Base-by-base conservation (phyloP, 2,329 filamentous ascomycete species). In the Nemania sp. region DNA sequence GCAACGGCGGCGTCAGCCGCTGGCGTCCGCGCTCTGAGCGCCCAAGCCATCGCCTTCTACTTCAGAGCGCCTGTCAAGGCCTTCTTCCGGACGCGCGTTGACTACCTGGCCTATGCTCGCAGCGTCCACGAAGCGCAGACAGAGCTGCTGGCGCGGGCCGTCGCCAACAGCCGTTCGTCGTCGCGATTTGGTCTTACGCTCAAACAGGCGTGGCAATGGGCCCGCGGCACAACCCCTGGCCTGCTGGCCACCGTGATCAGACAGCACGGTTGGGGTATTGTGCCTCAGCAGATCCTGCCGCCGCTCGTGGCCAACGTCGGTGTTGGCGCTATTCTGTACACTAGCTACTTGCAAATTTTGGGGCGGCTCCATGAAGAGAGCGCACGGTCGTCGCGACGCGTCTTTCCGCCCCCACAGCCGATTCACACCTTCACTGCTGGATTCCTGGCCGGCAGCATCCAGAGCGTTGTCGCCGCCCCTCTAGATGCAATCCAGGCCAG, bases 11-110 rank as follows among this genome's bases (percentile, higher is more conserved):
- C 90, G n/a, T 91, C 90, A 19, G 91, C 91, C 4, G 91, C 91
- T 19, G 84, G 90, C 34, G 89, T 91, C 59, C 88, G 92, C 41
- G 92, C 91, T 23, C 72, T 96, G 59, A 92, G 88, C 64, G 88
- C 90, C 6, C 89, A 95, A 68, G 79, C 91, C 64, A 82, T 96
- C 49, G 87, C 91, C 20, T 96, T 96, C 65, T 97, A 96, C 74
- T 97, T 96, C 69, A 81, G 91, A 52, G 90, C 91, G 0, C 92
- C 92, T 1, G 89, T 91, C 48, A 96, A 96, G 73, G 89, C 91
- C 14, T 97, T 97, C 70, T 96, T 97, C 73, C 84, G 90, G 57
- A 92, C 90, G 1, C 79, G 92, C 54, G 91, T 97, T 60, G 92
- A 97, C 76, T 96, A 91, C 62, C 77, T 84, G 15, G 80, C 80